Conservation (phyloP, 352 stramenopile genomes). For the Globisporangium okanoganense region DNA sequence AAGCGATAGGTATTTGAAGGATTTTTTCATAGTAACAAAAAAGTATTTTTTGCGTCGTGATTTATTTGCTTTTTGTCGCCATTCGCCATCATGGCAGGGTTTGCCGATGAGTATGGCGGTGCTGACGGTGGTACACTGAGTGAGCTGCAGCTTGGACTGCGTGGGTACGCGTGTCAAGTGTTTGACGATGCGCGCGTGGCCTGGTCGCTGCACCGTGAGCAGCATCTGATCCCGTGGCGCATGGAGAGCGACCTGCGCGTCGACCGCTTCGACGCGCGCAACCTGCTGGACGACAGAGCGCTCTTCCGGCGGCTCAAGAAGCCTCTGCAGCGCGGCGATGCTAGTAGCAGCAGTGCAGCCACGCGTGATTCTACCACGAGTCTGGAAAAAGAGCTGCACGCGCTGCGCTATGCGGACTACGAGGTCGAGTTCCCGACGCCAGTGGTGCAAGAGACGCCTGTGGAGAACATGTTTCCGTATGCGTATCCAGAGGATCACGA, state of each 20-base stretch:
- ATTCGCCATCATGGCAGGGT: slow-evolving; percentile 2
- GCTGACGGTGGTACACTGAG: slow-evolving; percentile 6
- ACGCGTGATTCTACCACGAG: background rate
- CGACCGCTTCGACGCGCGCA: slow-evolving; percentile 63
- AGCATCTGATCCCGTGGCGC: slow-evolving; percentile 55
- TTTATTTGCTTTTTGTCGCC: background rate
- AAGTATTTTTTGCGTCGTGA: no score
- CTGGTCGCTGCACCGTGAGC: slow-evolving; percentile 49
- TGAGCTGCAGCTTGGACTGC: slow-evolving; percentile 34
- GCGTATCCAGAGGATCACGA: slow-evolving; percentile 31
- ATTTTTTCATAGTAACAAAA: no score
- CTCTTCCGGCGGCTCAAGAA: slow-evolving; percentile 54
- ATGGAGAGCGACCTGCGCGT: slow-evolving; percentile 32
- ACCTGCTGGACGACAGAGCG: slow-evolving; percentile 43
- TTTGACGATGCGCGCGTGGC: slow-evolving; percentile 44
- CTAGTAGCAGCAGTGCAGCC: background rate
- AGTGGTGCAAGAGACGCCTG: slow-evolving; percentile 5
- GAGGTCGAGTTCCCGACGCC: slow-evolving; percentile 29
- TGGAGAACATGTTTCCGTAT: slow-evolving; percentile 42
- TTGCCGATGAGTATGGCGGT: background rate
- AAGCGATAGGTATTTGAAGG: slow-evolving; percentile 21
- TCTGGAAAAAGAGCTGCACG: slow-evolving; percentile 24
- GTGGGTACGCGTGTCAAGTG: slow-evolving; percentile 44
- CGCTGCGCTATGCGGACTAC: slow-evolving; percentile 46
- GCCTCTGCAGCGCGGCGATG: background rate